A percentile compares a stretch with the other conserved stretches of the same genome.
Conservation (phyloP, 768 basidiomycete species). For the Tulasnella sp. region DNA sequence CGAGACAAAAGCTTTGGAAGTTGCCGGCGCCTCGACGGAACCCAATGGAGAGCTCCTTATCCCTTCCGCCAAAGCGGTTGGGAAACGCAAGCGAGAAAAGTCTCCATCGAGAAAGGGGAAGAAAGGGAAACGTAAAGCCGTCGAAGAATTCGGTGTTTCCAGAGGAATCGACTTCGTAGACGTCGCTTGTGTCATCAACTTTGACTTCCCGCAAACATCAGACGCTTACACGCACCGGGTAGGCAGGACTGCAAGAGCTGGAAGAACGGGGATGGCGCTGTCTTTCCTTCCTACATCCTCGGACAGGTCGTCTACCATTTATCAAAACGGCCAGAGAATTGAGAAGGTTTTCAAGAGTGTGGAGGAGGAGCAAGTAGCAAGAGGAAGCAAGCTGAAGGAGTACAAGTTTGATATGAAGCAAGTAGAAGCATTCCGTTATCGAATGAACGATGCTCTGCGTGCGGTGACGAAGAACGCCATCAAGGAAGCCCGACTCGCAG, state of each 20-base stretch:
- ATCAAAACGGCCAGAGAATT: slow-evolving; percentile 33
- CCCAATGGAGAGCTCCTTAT: slow-evolving; percentile 7
- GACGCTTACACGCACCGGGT: slow-evolving; percentile 91
- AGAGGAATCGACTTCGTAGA: slow-evolving; percentile 96
- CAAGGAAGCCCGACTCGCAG: slow-evolving; percentile 85
- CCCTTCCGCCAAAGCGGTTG: not conserved
- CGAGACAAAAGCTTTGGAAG: not conserved
- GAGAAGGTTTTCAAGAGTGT: slow-evolving; percentile 68
- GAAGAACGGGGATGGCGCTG: slow-evolving; percentile 81
- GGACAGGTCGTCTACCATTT: slow-evolving; percentile 55
- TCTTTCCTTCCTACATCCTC: slow-evolving; percentile 71
- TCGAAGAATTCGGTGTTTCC: slow-evolving; percentile 85
- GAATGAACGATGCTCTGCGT: slow-evolving; percentile 93
- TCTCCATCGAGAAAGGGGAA: slow-evolving; percentile 23
- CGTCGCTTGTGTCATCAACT: slow-evolving; percentile 95
- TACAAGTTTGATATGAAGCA: slow-evolving; percentile 93
- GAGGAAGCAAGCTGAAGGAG: slow-evolving; percentile 56
- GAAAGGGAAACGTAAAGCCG: slow-evolving; percentile 39
- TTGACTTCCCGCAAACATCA: slow-evolving; percentile 84
- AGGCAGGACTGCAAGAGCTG: slow-evolving; percentile 93
- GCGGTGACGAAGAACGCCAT: slow-evolving; percentile 78
- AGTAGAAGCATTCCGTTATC: slow-evolving; percentile 93
- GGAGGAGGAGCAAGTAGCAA: slow-evolving; percentile 56
- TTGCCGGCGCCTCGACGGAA: not conserved
- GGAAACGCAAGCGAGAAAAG: slow-evolving; percentile 7